Conservation (phyloP, 306 rosid species). For the Astragalus glycyphyllos region DNA sequence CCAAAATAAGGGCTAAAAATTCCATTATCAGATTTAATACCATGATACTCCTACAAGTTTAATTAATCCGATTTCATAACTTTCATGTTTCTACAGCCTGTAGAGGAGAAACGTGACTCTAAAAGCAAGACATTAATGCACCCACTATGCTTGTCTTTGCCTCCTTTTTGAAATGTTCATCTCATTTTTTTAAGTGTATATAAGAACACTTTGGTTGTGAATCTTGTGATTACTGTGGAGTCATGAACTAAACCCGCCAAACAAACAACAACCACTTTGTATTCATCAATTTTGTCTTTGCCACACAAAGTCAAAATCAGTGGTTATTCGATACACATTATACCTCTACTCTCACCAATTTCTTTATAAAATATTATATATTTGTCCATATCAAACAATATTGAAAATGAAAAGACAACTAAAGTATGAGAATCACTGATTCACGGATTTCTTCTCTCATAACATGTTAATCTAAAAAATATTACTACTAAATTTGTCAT, state of each 20-base stretch:
- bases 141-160: conserved; percentile 1
- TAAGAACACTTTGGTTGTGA: background rate
- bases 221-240: conserved; percentile 38
- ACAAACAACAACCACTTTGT: conserved; percentile 19
- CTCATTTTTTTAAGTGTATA: background rate
- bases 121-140: conserved; percentile 3
- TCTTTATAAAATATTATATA: conserved; percentile 18
- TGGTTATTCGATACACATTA: conserved; percentile 29
- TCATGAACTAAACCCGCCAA: conserved; percentile 41
- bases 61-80: conserved; percentile 22
- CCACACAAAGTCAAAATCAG: conserved; percentile 41
- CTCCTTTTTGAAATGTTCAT: conserved; percentile 18
- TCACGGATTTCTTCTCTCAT: conserved; percentile 24
- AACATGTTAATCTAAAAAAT: conserved; percentile 7
- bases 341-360: conserved; percentile 43
- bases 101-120: conserved; percentile 29
- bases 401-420: background rate
- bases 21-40: conserved; percentile 29
- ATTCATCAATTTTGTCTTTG: conserved; percentile 18
- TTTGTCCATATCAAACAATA: conserved; percentile 36
- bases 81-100: conserved; percentile 34
- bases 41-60: conserved; percentile 25
- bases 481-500: background rate
- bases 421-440: conserved; percentile 6
- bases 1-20: conserved; percentile 39